These are phyloP conservation scores for Boehmeria nivea DNA, from an alignment of 306 rosid genomes.

Conservation along the genomic window DNA sequence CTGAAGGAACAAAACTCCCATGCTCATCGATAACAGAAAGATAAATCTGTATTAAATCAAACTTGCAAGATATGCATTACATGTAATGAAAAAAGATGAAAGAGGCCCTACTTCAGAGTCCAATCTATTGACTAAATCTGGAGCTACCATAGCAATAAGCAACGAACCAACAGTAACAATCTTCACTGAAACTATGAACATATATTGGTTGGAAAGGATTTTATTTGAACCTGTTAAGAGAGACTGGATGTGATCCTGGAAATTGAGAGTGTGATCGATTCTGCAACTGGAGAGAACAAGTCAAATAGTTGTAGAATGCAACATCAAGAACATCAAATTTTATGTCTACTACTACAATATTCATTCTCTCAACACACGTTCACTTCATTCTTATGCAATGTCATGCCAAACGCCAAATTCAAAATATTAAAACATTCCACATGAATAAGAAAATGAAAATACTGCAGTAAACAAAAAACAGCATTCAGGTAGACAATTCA, in stretches of 20 bases:
- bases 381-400: too few species aligned
- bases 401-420: not conserved
- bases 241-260: slow-evolving; percentile 96
- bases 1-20: too few species aligned
- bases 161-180: not conserved
- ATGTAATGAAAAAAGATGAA: too few species aligned
- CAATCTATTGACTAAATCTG: too few species aligned
- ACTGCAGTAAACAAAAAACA: too few species aligned
- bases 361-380: too few species aligned
- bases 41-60: too few species aligned
- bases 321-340: not conserved
- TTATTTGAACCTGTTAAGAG: slow-evolving; percentile 69
- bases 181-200: slow-evolving; percentile 2
- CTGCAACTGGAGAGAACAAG: slow-evolving; percentile 43
- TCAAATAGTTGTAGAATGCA: slow-evolving; percentile 7
- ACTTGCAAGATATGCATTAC: too few species aligned
- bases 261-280: slow-evolving; percentile 70
- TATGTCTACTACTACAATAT: not conserved
- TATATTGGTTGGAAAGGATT: not conserved
- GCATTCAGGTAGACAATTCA: too few species aligned
- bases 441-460: not conserved
- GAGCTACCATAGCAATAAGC: not conserved
- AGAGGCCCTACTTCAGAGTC: too few species aligned
- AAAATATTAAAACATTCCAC: not conserved
- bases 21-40: too few species aligned